Base-by-base conservation (phyloP, 805 yeast species). In the Phaffomyces antillensis region DNA sequence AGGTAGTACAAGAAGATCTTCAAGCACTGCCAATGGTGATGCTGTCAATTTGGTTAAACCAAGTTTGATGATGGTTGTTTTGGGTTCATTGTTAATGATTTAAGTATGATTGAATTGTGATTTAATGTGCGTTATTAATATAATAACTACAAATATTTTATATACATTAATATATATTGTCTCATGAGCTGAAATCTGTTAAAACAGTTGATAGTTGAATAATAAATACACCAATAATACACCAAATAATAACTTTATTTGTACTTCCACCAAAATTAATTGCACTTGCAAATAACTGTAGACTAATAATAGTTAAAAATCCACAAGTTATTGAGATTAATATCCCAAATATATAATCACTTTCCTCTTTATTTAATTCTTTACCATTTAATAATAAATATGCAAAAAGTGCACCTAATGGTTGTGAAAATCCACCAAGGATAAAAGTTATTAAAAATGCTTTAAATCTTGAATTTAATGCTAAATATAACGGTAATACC, bases 211-310 rank as follows among this genome's bases (percentile, higher is more conserved):
- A 71, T 25, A 72, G 34, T 17, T 81, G 76, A 40, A 83, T 82
- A 18, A 79, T 54, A 23, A 68, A 57, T 42, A 84, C 72, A 1
- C 95, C 95, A 5, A 71, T 17, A 32, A 83, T 63, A 36, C 77
- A 68, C 83, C 88, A 83, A 6, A 64, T 53, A 44, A 83, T 58
- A 2, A 82, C 86, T 9, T 63, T 65, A 28, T 73, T 73, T 44
- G 83, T 83, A 25, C 76, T 68, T 8, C 90, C 95, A 31, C 93
- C 89, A 60, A 87, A 87, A 0, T 81, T 75, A 28, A 87, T 76
- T 0, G 95, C 86, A 17, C 90, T 78, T 11, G 89, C 85, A 58
- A 86, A 81, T 95, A 90, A 86, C 53, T 89, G 90, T 37, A 88
- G 65, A 0, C 89, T 84, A 40, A 90, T 83, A n/a, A 83, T 83